Evolutionary conservation across 495 filamentous ascomycete species (phyloP).

Genomic region (Glarea lozoyensis): DNA sequence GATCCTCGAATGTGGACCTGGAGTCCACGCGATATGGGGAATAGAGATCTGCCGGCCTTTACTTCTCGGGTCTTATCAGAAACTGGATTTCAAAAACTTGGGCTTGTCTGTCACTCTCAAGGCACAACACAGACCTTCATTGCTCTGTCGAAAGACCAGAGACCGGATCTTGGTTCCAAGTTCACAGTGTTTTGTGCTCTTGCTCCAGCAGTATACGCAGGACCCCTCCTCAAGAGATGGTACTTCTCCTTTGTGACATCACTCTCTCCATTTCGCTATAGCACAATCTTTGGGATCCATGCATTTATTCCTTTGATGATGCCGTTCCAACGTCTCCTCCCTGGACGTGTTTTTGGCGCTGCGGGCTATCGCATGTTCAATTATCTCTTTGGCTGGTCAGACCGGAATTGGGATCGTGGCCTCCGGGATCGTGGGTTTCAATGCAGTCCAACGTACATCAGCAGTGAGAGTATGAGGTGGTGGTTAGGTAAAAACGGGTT

Average conservation of each 20-base stretch:
- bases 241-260: conserved; percentile 90
- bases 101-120: conserved; percentile 81
- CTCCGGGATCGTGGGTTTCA: conserved; percentile 80
- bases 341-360: conserved; percentile 63
- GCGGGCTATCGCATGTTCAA: conserved; percentile 86
- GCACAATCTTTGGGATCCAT: conserved; percentile 83
- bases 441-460: conserved; percentile 85
- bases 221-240: conserved; percentile 73
- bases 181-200: conserved; percentile 91
- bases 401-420: conserved; percentile 75
- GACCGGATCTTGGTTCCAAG: conserved; percentile 75
- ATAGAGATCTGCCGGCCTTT: conserved; percentile 84
- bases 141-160: conserved; percentile 84
- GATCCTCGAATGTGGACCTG: conserved; percentile 97
- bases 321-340: conserved; percentile 60
- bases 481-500: conserved; percentile 92
- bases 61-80: conserved; percentile 72
- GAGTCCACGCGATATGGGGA: conserved; percentile 93
- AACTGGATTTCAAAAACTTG: conserved; percentile 77
- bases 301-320: conserved; percentile 96
- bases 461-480: conserved; percentile 88
- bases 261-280: conserved; percentile 68
- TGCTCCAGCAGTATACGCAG: conserved; percentile 86
- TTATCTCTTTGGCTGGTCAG: conserved; percentile 86
- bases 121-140: conserved; percentile 88